Evolutionary conservation across 1,139 yeast species (phyloP), one percentile per base, ranked within the genome.

Genomic region (Diutina siamensis): DNA sequence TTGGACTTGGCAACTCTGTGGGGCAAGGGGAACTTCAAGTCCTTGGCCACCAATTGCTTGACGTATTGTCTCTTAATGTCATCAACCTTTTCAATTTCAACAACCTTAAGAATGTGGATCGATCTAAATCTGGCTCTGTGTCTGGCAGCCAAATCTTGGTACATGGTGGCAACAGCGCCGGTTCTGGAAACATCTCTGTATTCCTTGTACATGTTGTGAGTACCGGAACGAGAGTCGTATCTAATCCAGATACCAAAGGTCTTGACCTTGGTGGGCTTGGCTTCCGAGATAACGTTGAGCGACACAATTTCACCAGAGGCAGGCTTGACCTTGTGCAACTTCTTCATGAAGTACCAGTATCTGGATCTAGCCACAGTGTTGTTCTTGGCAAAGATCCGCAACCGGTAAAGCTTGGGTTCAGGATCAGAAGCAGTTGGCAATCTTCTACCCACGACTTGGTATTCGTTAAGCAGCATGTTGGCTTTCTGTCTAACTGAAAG

Each of bases 151-250:
- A 92, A 85, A 76, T 94, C 98, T 75, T 86, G 92, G 94, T 92
- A 92, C 83, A 92, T 84, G 71, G 94, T 80, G 74, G 86, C 95
- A 68, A 92, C 97, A 63, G 98, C 98, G 72, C 88, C 95, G 57
- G 88, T 94, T 80, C 99, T 94, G 78, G 97, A 77, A 63, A 89
- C 95, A 65, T 92, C 98, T 78, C 98, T 89, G 94, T 88, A 87
- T 81, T 92, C 99, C 82, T 87, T 92, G 97, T 92, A 92, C 97
- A 92, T 92, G 94, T 92, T 92, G 94, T 94, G 98, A 68, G 95
- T 88, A 79, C 99, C 99, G 61, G 98, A 94, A 83, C 98, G 94
- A 61, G 99, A 92, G 72, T 94, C 98, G 87, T 94, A 92, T 82
- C 98, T 89, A 72, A 92, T 83, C 98, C 98, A 92, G 78, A 94